Evolutionary conservation across 768 basidiomycete genomes (phyloP), one percentile per base, ranked within the genome.

Genomic region (Amanita muscaria): DNA sequence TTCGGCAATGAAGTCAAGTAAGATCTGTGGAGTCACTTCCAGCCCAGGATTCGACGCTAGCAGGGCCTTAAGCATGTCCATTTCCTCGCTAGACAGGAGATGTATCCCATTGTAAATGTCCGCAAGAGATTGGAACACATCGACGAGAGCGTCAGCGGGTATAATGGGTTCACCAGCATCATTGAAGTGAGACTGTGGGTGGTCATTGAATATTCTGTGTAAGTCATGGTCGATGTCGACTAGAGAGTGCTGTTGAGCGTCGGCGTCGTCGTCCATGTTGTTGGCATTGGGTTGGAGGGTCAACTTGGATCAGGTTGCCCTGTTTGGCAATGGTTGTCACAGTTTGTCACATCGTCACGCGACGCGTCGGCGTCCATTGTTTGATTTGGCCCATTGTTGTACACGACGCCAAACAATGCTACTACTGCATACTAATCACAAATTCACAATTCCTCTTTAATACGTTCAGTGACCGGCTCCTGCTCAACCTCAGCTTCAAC

Each of bases 181-280:
- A 56, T 80, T 79, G 42, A 66, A 55, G 56, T 75, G 71, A 30
- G 76, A 74, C 36, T 75, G 64, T 9, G 80, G 76, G 55, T 88
- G 83, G 25, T 74, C 67, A 45, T 68, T 64, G 58, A 89, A 87
- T 49, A 89, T 75, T 44, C 71, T 69, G 58, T 77, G 60, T 24
- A 88, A 76, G 55, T 80, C 74, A 51, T 73, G 69, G 57, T 87
- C 78, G 47, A 88, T 80, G 63, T 81, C 79, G 42, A 69, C 72
- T 35, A 86, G 70, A 32, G 83, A 85, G 57, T 85, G 76, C 58
- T 82, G 73, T 63, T 73, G 44, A 15, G 31, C 22, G 22, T 33
- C 32, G n/a, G 12, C 24, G 33, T 34, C 32, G 32, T 34, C 15
- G 33, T 43, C 42, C 30, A 32, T 35, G 42, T 19, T 19, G 25